Evolutionary conservation across 1,284 basidiomycete genomes (phyloP), one percentile per base, ranked within the genome.

Genomic region (Inonotus obliquus): DNA sequence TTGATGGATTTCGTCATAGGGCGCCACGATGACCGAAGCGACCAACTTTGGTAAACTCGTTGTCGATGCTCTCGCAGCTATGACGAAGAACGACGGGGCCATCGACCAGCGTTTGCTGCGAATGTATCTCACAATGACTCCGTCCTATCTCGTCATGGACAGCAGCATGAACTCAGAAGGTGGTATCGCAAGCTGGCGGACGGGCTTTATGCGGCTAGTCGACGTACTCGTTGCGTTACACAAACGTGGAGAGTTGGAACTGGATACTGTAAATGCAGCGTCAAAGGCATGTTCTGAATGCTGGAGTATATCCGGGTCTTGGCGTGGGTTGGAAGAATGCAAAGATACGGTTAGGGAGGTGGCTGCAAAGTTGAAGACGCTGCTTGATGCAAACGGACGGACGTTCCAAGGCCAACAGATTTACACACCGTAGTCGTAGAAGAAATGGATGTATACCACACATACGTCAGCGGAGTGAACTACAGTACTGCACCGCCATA

Each of bases 221-320:
- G 89, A 91, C 67, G 76, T 91, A 51, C 75, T 90, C 65, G 77
- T 86, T 53, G 86, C 82, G 17, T 78, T 92, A 37, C 87, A 92
- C 69, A 72, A 74, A 21, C 78, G 81, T 54, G 76, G 78, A 39
- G 83, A 88, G 67, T 79, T 91, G 54, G 85, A 90, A 67, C 75
- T 86, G 21, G 86, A 86, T 65, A 91, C 90, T 2, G 73, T 92
- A 48, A 85, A 83, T 68, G 82, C 79, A 45, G 87, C 87, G 2
- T 86, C 86, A 62, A 84, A 81, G 67, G 87, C 90, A 6, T 91
- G 89, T 69, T 89, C 89, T 2, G 90, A 92, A 70, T 91, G 89
- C 72, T 92, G 90, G 90, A 84, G 79, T 17, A 82, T 84, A 4
- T 82, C 85, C 0, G 83, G 82, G 0, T 81, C 81, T 17, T 91